phyloP scores from a whole-genome alignment of 352 stramenopile genomes.

The Pythium apleroticum region DNA sequence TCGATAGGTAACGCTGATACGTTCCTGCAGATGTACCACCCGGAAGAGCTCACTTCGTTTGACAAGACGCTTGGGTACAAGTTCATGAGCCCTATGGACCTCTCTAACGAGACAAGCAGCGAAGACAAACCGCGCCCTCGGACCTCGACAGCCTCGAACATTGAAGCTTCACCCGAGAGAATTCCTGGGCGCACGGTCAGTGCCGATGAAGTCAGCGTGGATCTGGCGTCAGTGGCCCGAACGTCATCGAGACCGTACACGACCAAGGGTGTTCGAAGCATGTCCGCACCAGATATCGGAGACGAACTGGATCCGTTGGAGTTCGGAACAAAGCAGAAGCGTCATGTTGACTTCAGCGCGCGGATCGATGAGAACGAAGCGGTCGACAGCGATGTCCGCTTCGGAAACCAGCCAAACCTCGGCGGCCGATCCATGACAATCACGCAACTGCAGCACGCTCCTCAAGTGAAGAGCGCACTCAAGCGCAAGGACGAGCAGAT shows the following conservation, averaged over 20 bases:
- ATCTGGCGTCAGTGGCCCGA: conserved; percentile 27
- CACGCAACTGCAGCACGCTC: conserved; percentile 7
- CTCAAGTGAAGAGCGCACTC: conserved; percentile 30
- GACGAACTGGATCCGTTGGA: conserved; percentile 44
- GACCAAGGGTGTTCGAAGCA: conserved; percentile 54
- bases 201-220: conserved; percentile 53
- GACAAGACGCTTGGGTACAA: conserved; percentile 85
- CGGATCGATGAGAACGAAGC: conserved; percentile 16
- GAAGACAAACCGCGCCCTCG: conserved; percentile 40
- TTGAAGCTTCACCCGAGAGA: conserved; percentile 3
- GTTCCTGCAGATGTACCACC: conserved; percentile 85
- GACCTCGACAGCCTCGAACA: conserved; percentile 42
- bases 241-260: conserved; percentile 28
- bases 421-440: conserved; percentile 15
- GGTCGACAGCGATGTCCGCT: neutral
- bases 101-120: conserved; percentile 59
- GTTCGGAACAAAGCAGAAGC: neutral
- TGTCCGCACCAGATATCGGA: conserved; percentile 73
- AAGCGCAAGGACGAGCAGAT: conserved; percentile 63
- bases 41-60: conserved; percentile 84
- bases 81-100: conserved; percentile 85
- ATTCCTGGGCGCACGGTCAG: conserved; percentile 25
- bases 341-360: conserved; percentile 20
- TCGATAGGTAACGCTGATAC: conserved; percentile 55
- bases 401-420: conserved; percentile 8